Base-by-base conservation (phyloP, 495 filamentous ascomycete species). In the Aspergillus nanangensis region DNA sequence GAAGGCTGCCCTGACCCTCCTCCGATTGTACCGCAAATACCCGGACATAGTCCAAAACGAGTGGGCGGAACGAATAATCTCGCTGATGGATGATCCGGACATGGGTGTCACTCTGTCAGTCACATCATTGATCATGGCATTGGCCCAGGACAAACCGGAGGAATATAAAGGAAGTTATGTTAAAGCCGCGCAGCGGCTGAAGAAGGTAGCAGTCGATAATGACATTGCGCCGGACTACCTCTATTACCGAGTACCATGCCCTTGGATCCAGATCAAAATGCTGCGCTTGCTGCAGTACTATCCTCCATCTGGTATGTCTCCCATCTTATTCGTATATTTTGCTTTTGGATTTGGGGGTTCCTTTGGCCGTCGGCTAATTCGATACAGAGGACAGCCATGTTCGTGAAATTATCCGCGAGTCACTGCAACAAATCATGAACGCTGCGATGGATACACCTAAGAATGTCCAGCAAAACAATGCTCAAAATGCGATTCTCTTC, bases 391-490 rank as follows among this genome's bases (percentile, higher is more conserved):
- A 99, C 57, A 89, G 84, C 50, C 88, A 94, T 61, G 83, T 95
- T 19, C 87, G 92, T 39, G 83, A 87, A 32, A 83, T 97, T 58
- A 95, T 99, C 39, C 86, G 94, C 23, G 88, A 96, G 53, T 93
- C 92, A 5, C 66, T 97, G 18, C 84, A 92, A 60, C 87, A 85
- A 55, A 94, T 96, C 13, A 78, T 99, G 58, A 86, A 96, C 57
- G 67, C 84, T 25, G 93, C 93, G 1, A 80, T 95, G 74, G 90
- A 95, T 52, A 88, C 88, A 57, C 92, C 88, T 10, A 99, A 97
- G 70, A 97, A 99, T 53, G 94, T 97, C 13, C 94, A 99, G 67
- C 93, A 99, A 61, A 99, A 99, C 62, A 99, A 99, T 67, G 94
- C 94, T 1, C 94, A 97, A 57, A 97, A 99, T 56, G 94, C 94